A percentile compares a stretch with the other conserved stretches of the same genome.
Evolutionary conservation across 129 eudicot genomes (phyloP).

Genomic region (sunflower (Helianthus annuus)): DNA sequence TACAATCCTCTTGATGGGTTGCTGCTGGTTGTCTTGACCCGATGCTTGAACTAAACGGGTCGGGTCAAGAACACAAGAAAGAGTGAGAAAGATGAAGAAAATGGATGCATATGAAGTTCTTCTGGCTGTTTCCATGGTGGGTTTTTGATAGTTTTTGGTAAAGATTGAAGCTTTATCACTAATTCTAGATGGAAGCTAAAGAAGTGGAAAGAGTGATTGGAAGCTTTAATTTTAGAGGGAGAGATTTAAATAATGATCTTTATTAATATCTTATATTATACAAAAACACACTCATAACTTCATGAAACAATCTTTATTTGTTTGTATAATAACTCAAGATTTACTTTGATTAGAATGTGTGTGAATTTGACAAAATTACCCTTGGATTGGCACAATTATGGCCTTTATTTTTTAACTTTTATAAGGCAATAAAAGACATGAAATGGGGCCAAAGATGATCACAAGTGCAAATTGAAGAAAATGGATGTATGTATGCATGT

Average conservation of each 20-base stretch:
- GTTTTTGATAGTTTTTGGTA: slow-evolving; percentile 40
- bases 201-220: slow-evolving; percentile 31
- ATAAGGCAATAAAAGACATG: slow-evolving; percentile 37
- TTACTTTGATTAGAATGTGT: background rate
- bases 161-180: slow-evolving; percentile 32
- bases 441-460: slow-evolving; percentile 41
- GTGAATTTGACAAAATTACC: slow-evolving; percentile 12
- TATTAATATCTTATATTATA: background rate
- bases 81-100: slow-evolving; percentile 45
- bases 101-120: slow-evolving; percentile 28
- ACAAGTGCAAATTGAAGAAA: slow-evolving; percentile 34
- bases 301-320: background rate
- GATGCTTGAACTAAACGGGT: slow-evolving; percentile 36
- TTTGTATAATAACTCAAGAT: too few species aligned
- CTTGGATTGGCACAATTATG: background rate
- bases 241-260: slow-evolving; percentile 23
- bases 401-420: slow-evolving; percentile 11
- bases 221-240: slow-evolving; percentile 30
- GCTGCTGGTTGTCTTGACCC: slow-evolving; percentile 47
- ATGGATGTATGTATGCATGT: slow-evolving; percentile 42
- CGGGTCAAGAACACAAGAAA: slow-evolving; percentile 40
- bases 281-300: background rate
- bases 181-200: slow-evolving; percentile 21
- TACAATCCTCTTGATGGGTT: slow-evolving; percentile 86
- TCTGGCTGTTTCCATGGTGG: slow-evolving; percentile 33